These are phyloP conservation scores for Striga hermonthica DNA, from an alignment of 305 asterid genomes.

Conservation along the genomic window DNA sequence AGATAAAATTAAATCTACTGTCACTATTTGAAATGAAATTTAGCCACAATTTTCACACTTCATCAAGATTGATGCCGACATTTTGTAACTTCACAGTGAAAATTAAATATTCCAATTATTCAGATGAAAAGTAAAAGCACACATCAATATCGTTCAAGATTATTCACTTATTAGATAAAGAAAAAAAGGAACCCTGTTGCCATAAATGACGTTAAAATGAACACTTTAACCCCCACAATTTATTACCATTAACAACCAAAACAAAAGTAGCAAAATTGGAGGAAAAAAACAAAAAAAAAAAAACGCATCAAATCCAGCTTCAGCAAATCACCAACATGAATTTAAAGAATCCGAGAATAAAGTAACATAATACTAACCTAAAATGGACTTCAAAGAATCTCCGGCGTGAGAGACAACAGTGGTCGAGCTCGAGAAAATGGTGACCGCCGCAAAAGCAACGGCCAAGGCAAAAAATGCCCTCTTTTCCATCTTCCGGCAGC, in stretches of 20 bases:
- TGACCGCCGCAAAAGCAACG: constrained; percentile 37
- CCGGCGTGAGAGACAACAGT: constrained; percentile 44
- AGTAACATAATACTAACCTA: constrained; percentile 45
- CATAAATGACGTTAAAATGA: too few species aligned
- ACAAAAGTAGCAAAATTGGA: too few species aligned
- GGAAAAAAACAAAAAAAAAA: too few species aligned
- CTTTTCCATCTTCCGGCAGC: constrained; percentile 39
- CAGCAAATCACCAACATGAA: constrained; percentile 3
- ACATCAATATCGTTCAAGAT: too few species aligned
- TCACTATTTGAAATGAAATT: too few species aligned
- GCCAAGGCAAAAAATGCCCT: constrained; percentile 33
- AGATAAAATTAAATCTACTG: too few species aligned
- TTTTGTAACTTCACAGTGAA: neutral
- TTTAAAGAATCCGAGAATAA: constrained; percentile 17
- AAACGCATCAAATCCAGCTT: neutral
- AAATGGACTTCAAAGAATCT: constrained; percentile 52
- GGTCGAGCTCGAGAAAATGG: constrained; percentile 42
- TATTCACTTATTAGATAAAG: too few species aligned
- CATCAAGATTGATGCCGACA: constrained; percentile 9
- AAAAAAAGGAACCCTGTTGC: too few species aligned
- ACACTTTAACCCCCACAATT: too few species aligned
- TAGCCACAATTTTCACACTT: constrained; percentile 8
- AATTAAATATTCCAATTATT: constrained; percentile 19
- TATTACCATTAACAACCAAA: too few species aligned
- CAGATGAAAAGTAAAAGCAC: too few species aligned